Evolutionary conservation across 176 grass and related monocot genomes (phyloP), one percentile per base, ranked within the genome.

Genomic region (bread wheat (Triticum aestivum)): DNA sequence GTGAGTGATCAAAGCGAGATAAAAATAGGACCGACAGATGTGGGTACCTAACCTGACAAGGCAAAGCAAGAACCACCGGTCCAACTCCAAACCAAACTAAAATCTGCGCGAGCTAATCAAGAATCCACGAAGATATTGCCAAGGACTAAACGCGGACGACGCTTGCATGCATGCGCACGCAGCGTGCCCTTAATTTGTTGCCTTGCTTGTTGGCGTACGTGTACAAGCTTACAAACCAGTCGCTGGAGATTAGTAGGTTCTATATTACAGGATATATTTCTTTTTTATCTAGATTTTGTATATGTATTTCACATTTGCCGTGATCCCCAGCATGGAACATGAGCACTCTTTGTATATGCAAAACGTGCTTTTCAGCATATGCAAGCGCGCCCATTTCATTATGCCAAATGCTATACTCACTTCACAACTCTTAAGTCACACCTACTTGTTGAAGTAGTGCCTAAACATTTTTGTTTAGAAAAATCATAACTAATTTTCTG

Each of bases 61-160:
- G 47, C 9, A 52, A 68, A 5, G 44, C 44, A 54, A 30, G 30
- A 52, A 83, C 10, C 63, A 42, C 70, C 5, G 21, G 65, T 75
- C 38, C 71, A 62, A 82, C 38, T 75, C 38, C 63, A 51, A 70
- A 51, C 23, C 38, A 81, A 89, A 37, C 7, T 52, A 89, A 27
- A 3, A 82, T 30, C 21, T 17, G 11, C 20, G 26, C 1, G 69
- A 30, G 47, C 45, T 61, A 61, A 37, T 39, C 81, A 49, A 39
- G 35, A 3, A 24, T 49, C 5, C 49, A 61, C n/a, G 14, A 7
- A 62, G 5, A 20, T 47, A 34, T 71, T 14, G 26, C 35, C 38
- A 34, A 24, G 42, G 65, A 44, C 12, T 30, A 70, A 51, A 69
- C 8, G 35, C 61, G 23, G 15, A 2, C 15, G 21, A 14, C 39